phyloP scores from a whole-genome alignment of 768 basidiomycete genomes.

The Neoboletus brunneissimus region DNA sequence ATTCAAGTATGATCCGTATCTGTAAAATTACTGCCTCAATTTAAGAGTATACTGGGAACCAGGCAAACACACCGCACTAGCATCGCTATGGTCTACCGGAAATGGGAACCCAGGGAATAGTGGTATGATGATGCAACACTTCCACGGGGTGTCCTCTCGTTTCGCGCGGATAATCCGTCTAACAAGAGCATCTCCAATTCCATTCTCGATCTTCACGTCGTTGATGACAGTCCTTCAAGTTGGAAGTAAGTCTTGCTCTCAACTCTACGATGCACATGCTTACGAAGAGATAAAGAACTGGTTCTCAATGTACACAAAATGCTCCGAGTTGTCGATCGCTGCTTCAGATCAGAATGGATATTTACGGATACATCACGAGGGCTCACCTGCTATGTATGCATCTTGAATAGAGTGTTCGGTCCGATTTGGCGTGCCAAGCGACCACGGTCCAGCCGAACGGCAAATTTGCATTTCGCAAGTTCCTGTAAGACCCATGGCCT shows the following conservation, averaged over 20 bases:
- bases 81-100: slow-evolving; percentile 90
- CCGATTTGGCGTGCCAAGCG: slow-evolving; percentile 81
- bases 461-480: slow-evolving; percentile 98
- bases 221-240: slow-evolving; percentile 73
- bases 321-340: slow-evolving; percentile 93
- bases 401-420: slow-evolving; percentile 93
- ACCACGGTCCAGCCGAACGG: slow-evolving; percentile 95
- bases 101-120: slow-evolving; percentile 91
- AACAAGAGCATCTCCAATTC: slow-evolving; percentile 92
- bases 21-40: slow-evolving; percentile 27
- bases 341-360: slow-evolving; percentile 3
- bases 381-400: slow-evolving; percentile 82
- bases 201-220: slow-evolving; percentile 86
- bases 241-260: neutral
- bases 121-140: slow-evolving; percentile 90
- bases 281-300: slow-evolving; percentile 91
- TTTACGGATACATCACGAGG: neutral
- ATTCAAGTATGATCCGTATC: slow-evolving; percentile 94
- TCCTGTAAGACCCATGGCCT: slow-evolving; percentile 79
- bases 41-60: neutral
- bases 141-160: slow-evolving; percentile 78
- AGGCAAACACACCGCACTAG: slow-evolving; percentile 68
- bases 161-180: slow-evolving; percentile 88
- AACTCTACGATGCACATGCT: slow-evolving; percentile 24
- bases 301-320: slow-evolving; percentile 98